A percentile compares a stretch with the other conserved stretches of the same genome.
These are phyloP conservation scores for Marvania coccoides DNA, from an alignment of 139 green algal genomes.

Conservation along the genomic window DNA sequence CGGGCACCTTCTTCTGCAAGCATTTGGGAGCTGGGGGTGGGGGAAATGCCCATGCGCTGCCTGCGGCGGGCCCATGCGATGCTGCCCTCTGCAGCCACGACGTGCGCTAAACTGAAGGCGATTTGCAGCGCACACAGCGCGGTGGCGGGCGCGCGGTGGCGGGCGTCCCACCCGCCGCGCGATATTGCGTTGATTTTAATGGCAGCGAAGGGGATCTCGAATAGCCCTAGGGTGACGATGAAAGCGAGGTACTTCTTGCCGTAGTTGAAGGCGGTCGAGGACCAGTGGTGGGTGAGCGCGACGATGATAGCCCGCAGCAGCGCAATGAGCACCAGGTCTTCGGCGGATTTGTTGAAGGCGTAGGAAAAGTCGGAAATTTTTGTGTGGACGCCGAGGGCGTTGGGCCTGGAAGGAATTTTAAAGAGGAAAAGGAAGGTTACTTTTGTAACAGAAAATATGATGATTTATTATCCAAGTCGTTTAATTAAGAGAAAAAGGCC, in stretches of 20 bases:
- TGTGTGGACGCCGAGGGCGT: neutral
- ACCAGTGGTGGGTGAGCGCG: neutral
- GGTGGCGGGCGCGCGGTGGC: too few relatives aligned
- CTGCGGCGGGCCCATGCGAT: conserved; percentile 48
- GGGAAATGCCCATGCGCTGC: conserved; percentile 49
- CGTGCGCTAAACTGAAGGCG: conserved; percentile 29
- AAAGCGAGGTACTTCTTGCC: conserved; percentile 48
- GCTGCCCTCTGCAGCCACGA: conserved; percentile 18
- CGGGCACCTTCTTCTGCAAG: too few relatives aligned
- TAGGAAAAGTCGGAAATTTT: neutral
- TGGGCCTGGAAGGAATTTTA: too few relatives aligned
- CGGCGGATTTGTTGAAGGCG: neutral
- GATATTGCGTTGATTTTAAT: too few relatives aligned
- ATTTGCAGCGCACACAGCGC: conserved; percentile 35
- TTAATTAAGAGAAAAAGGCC: too few relatives aligned
- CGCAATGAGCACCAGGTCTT: conserved; percentile 11
- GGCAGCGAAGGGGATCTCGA: too few relatives aligned
- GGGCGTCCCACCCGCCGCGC: too few relatives aligned
- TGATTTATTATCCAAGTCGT: too few relatives aligned
- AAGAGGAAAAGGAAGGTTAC: too few relatives aligned
- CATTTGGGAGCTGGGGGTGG: too few relatives aligned
- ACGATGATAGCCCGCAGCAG: conserved; percentile 32
- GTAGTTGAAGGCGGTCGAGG: neutral
- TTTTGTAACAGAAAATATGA: too few relatives aligned
- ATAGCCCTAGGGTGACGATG: too few relatives aligned